A percentile compares a stretch with the other conserved stretches of the same genome.
These are phyloP conservation scores for Clausena lansium DNA, from an alignment of 345 rosid species.

Conservation along the genomic window DNA sequence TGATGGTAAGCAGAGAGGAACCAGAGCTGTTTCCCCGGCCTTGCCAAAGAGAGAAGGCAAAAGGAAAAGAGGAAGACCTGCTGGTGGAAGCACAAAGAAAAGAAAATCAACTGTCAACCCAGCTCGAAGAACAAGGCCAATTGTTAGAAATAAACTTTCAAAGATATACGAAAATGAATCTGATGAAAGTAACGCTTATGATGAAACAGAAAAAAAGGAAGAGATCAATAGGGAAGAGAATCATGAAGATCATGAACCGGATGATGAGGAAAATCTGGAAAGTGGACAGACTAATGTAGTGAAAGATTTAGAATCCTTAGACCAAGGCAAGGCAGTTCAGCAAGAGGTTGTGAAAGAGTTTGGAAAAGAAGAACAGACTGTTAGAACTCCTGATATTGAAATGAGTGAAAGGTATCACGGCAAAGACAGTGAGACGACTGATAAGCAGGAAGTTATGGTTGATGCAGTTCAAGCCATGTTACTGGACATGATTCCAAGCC, in stretches of 20 bases:
- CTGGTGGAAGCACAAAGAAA: slow-evolving; percentile 38
- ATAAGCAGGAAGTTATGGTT: slow-evolving; percentile 38
- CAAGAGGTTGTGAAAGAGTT: slow-evolving; percentile 23
- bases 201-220: slow-evolving; percentile 25
- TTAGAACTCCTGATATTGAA: slow-evolving; percentile 14
- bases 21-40: slow-evolving; percentile 13
- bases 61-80: slow-evolving; percentile 62
- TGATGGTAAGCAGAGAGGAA: slow-evolving; percentile 14
- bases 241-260: slow-evolving; percentile 11
- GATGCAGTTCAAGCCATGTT: slow-evolving; percentile 89
- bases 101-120: slow-evolving; percentile 30
- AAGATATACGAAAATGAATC: slow-evolving; percentile 51
- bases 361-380: slow-evolving; percentile 4
- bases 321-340: slow-evolving; percentile 23
- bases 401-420: slow-evolving; percentile 9
- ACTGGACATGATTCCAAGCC: slow-evolving; percentile 81
- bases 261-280: slow-evolving; percentile 15
- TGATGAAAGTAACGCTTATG: slow-evolving; percentile 44
- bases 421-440: slow-evolving; percentile 15
- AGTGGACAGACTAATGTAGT: slow-evolving; percentile 2
- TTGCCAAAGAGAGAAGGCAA: slow-evolving; percentile 26
- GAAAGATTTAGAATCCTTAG: slow-evolving; percentile 30
- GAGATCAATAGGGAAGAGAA: slow-evolving; percentile 20
- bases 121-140: slow-evolving; percentile 42
- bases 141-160: slow-evolving; percentile 45